Evolutionary conservation across 768 basidiomycete genomes (phyloP).

Genomic region (Tulasnella sp.): DNA sequence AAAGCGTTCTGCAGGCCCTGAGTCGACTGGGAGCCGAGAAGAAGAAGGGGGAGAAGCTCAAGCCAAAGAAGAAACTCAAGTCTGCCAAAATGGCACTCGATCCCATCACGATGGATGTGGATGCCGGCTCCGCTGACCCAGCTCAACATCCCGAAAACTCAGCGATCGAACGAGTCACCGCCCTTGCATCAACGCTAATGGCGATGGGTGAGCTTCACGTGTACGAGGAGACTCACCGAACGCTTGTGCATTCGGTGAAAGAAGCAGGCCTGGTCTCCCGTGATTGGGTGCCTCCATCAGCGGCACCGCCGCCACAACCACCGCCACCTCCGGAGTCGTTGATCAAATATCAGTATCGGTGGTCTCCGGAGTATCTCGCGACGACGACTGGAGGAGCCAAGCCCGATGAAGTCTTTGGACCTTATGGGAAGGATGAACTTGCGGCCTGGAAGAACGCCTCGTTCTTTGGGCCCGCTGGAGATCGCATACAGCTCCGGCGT

Average conservation of each 20-base stretch:
- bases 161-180: constrained; percentile 64
- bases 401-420: constrained; percentile 53
- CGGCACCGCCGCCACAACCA: constrained; percentile 23
- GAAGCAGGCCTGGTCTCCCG: constrained; percentile 55
- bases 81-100: constrained; percentile 13
- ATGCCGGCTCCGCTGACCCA: not conserved
- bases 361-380: constrained; percentile 36
- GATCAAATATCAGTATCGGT: constrained; percentile 59
- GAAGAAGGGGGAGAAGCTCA: constrained; percentile 35
- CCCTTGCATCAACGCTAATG: constrained; percentile 81
- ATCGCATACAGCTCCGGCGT: constrained; percentile 62
- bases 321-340: not conserved
- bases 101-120: not conserved
- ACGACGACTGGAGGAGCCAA: constrained; percentile 31
- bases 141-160: constrained; percentile 15
- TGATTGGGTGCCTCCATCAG: constrained; percentile 66
- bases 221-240: constrained; percentile 77
- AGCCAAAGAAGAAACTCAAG: constrained; percentile 8
- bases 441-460: constrained; percentile 64
- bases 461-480: constrained; percentile 70
- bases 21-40: constrained; percentile 67
- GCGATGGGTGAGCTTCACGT: constrained; percentile 76
- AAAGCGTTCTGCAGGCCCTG: constrained; percentile 81
- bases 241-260: constrained; percentile 65
- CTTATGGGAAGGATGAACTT: constrained; percentile 72